Evolutionary conservation across 2,329 filamentous ascomycete species (phyloP).

Genomic region (Pestalotiopsis sp.): DNA sequence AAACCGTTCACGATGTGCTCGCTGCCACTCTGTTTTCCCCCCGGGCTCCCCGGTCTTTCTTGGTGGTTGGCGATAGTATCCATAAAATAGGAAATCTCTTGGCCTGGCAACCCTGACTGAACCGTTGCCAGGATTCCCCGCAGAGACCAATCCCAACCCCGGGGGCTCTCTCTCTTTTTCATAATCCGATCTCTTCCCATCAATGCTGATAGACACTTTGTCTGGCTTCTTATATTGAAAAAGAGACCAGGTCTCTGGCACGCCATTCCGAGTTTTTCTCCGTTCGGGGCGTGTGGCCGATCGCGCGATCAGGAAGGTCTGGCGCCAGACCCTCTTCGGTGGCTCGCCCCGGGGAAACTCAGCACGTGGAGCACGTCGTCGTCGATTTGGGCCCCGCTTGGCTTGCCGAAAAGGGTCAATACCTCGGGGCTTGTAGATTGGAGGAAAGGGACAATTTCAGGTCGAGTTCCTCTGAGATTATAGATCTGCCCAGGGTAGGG

Average conservation of each 20-base stretch:
- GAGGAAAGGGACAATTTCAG: too few species aligned
- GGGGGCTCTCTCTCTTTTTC: neutral
- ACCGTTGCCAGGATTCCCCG: neutral
- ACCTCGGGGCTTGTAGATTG: neutral
- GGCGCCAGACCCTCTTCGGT: constrained; percentile 6
- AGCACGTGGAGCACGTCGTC: constrained; percentile 4
- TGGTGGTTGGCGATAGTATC: neutral
- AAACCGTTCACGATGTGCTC: neutral
- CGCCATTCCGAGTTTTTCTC: constrained; percentile 10
- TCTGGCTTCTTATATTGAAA: neutral
- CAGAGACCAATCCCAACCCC: neutral
- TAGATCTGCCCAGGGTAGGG: neutral
- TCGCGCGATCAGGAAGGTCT: constrained; percentile 5
- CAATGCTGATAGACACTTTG: neutral
- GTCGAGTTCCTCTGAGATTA: too few species aligned
- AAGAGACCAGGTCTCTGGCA: neutral
- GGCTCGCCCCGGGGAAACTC: constrained; percentile 1
- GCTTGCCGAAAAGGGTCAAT: constrained; percentile 9
- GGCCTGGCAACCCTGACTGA: neutral
- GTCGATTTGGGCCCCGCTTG: constrained; percentile 1
- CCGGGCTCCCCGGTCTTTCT: too few species aligned
- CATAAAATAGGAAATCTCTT: neutral
- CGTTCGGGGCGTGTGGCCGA: constrained; percentile 9
- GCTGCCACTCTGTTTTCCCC: too few species aligned
- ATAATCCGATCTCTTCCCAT: neutral